Conservation (phyloP, 169 alveolate genomes). For the Besnoitia besnoiti region DNA sequence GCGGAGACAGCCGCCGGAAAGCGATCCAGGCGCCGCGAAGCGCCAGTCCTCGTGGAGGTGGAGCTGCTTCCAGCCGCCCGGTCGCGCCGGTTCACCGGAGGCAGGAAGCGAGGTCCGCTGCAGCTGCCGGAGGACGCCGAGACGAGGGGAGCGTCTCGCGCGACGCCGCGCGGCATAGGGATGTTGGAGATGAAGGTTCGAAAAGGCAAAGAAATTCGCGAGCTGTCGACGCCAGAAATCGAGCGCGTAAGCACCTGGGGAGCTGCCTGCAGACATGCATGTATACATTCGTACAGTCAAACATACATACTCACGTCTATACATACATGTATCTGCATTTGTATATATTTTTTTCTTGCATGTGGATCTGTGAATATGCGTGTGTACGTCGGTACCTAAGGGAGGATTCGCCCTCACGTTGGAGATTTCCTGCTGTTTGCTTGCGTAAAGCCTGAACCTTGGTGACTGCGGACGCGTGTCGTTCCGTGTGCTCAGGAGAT, state of each 20-base stretch:
- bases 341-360: neutral
- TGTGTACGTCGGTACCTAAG: neutral
- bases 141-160: too few species aligned
- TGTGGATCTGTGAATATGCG: neutral
- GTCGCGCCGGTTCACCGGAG: too few species aligned
- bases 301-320: neutral
- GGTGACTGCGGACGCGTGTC: neutral
- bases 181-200: conserved; percentile 3
- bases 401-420: too few species aligned
- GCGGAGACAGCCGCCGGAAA: too few species aligned
- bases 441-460: neutral
- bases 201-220: conserved; percentile 33
- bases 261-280: neutral
- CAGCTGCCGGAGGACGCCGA: too few species aligned
- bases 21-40: too few species aligned
- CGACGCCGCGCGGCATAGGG: too few species aligned
- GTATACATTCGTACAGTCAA: neutral
- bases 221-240: conserved; percentile 32
- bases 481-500: neutral
- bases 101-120: too few species aligned
- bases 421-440: neutral
- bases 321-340: neutral
- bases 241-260: neutral
- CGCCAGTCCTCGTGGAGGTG: too few species aligned
- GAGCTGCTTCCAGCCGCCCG: too few species aligned